Conservation (phyloP, 257 asterid species). For the Hygrophila difformis region DNA sequence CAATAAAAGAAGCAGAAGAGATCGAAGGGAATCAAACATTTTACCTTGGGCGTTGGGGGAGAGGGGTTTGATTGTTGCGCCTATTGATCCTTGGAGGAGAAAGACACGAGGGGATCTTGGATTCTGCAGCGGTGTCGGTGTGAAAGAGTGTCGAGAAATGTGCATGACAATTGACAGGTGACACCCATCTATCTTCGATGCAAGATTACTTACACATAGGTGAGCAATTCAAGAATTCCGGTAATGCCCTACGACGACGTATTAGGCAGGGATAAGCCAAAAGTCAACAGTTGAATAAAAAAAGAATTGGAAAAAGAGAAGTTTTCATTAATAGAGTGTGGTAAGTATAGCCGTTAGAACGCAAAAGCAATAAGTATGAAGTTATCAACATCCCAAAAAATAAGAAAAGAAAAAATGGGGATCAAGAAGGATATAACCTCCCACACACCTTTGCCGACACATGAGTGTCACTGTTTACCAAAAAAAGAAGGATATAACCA, state of each 20-base stretch:
- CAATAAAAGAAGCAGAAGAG: background rate
- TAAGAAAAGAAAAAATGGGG: too few species aligned
- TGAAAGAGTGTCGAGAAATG: constrained; percentile 24
- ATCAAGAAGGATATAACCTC: too few species aligned
- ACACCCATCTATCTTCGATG: background rate
- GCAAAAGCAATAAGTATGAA: too few species aligned
- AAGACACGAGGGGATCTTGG: constrained; percentile 29
- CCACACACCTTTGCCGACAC: too few species aligned
- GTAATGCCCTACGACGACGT: constrained; percentile 31
- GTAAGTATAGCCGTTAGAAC: too few species aligned
- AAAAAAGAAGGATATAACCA: too few species aligned
- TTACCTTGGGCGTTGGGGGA: constrained; percentile 28
- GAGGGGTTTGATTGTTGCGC: constrained; percentile 21
- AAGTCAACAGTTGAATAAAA: constrained; percentile 20
- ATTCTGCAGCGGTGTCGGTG: constrained; percentile 29
- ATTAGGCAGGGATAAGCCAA: constrained; percentile 9
- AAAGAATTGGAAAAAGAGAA: too few species aligned
- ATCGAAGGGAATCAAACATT: background rate
- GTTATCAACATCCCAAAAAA: too few species aligned
- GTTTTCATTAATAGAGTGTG: too few species aligned
- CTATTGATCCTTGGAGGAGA: constrained; percentile 14
- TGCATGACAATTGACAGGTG: too few species aligned
- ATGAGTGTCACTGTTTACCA: too few species aligned
- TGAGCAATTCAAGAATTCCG: constrained; percentile 12
- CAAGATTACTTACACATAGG: constrained; percentile 7